Percentiles rank a stretch among this genome's conserved stretches.
Conservation (phyloP, 768 basidiomycete species). For the Phlebiopsis gigantea region DNA sequence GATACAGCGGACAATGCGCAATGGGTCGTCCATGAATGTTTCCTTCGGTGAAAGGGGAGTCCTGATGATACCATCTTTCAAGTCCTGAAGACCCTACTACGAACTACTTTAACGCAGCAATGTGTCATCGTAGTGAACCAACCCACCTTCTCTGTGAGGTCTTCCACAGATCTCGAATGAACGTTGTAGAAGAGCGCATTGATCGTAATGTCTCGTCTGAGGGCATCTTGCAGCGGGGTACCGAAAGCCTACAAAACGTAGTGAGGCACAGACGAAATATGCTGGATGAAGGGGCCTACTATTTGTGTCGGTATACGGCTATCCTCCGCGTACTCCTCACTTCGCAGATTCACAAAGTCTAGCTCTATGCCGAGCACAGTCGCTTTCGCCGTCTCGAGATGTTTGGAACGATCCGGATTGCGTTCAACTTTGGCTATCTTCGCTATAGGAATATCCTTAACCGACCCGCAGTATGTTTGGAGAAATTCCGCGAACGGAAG, state of each 20-base stretch:
- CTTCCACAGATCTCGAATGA: constrained; percentile 80
- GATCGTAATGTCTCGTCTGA: constrained; percentile 90
- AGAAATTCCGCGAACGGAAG: constrained; percentile 81
- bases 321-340: constrained; percentile 82
- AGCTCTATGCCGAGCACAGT: constrained; percentile 76
- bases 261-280: background rate
- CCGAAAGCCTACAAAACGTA: constrained; percentile 65
- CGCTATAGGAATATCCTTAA: constrained; percentile 47
- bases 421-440: constrained; percentile 79
- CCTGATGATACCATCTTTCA: constrained; percentile 71
- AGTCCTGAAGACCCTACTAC: constrained; percentile 76
- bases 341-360: constrained; percentile 91
- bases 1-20: constrained; percentile 86
- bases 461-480: constrained; percentile 49
- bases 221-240: constrained; percentile 86
- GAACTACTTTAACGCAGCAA: constrained; percentile 5
- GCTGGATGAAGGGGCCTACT: constrained; percentile 39
- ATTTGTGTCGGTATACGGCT: constrained; percentile 88
- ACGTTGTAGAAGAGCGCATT: constrained; percentile 97
- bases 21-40: constrained; percentile 92
- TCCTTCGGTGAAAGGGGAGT: constrained; percentile 84
- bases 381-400: constrained; percentile 91
- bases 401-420: constrained; percentile 97
- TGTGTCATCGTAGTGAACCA: background rate
- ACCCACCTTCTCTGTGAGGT: constrained; percentile 71